phyloP scores from a whole-genome alignment of 306 rosid genomes.

The Senna siamea region DNA sequence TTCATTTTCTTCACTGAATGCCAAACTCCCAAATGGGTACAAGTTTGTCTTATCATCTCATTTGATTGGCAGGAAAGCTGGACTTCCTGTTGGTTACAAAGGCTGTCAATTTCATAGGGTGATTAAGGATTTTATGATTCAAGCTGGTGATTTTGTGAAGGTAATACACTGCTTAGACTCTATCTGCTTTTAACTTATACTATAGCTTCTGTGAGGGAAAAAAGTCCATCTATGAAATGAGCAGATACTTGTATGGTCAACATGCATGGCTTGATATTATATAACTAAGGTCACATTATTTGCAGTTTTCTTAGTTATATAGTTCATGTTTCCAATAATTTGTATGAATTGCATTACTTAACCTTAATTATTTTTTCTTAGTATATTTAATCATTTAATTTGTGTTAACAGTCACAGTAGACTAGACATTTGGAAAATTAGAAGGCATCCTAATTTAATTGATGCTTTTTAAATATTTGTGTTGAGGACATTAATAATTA shows the following conservation, averaged over 20 bases:
- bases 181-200: constrained; percentile 7
- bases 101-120: constrained; percentile 96
- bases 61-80: constrained; percentile 73
- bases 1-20: neutral
- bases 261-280: constrained; percentile 21
- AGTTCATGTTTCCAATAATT: neutral
- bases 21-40: neutral
- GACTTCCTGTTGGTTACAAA: constrained; percentile 91
- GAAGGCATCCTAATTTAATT: no score
- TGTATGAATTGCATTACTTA: no score
- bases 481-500: no score
- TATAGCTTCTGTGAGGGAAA: constrained; percentile 2
- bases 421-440: no score
- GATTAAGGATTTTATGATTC: constrained; percentile 98
- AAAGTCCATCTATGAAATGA: neutral
- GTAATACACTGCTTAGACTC: constrained; percentile 35
- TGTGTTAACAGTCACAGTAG: no score
- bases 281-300: neutral
- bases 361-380: no score
- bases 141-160: constrained; percentile 95
- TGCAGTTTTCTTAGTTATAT: constrained; percentile 1
- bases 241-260: neutral
- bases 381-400: no score
- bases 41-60: neutral
- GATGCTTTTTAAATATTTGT: no score